Evolutionary conservation across 768 basidiomycete genomes (phyloP).

Genomic region (Imleria badia): DNA sequence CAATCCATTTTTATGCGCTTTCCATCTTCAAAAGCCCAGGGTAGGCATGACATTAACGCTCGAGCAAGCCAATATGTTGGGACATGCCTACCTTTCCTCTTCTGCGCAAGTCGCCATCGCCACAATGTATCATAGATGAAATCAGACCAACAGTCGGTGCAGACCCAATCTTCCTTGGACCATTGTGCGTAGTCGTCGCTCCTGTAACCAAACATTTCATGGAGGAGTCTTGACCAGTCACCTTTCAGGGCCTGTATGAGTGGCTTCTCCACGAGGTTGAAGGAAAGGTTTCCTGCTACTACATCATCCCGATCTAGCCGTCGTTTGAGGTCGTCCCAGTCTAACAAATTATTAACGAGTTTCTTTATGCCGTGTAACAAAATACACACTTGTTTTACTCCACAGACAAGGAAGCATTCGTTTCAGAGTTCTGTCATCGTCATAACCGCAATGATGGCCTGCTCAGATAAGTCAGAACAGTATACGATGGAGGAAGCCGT

Average conservation of each 20-base stretch:
- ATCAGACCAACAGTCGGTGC: not conserved
- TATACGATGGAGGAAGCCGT: not conserved
- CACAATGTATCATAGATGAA: not conserved
- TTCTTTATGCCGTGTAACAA: not conserved
- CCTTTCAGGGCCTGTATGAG: not conserved
- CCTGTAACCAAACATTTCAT: constrained; percentile 1
- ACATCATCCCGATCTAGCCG: not conserved
- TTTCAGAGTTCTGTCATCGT: too few species aligned
- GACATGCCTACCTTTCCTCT: not conserved
- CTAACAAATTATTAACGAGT: not conserved
- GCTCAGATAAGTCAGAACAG: not conserved
- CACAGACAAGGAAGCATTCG: too few species aligned
- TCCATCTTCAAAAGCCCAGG: not conserved
- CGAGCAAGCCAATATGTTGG: too few species aligned
- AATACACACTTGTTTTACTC: too few species aligned
- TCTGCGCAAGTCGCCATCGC: constrained; percentile 1
- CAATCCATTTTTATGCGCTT: not conserved
- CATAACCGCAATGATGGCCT: constrained; percentile 8
- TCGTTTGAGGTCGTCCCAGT: constrained; percentile 3
- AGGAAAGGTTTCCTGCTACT: not conserved
- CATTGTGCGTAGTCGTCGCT: not conserved
- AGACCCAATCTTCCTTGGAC: constrained; percentile 5
- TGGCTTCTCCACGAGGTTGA: not conserved
- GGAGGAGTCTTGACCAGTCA: constrained; percentile 1
- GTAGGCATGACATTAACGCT: not conserved